These are phyloP conservation scores for Apiotrichum porosum DNA, from an alignment of 1,284 basidiomycete genomes.

Conservation along the genomic window DNA sequence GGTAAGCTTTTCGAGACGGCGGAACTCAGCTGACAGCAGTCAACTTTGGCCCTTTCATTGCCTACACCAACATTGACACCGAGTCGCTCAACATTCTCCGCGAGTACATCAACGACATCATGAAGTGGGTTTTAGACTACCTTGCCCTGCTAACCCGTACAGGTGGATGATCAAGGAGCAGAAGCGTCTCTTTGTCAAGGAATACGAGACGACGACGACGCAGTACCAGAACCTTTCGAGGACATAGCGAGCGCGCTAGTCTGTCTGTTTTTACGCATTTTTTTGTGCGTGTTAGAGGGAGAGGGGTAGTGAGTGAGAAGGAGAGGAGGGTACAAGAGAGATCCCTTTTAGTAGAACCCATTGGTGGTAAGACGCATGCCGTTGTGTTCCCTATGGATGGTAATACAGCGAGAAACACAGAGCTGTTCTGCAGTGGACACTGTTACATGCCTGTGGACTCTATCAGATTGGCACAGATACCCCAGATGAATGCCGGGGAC, in stretches of 20 bases:
- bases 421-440: neutral
- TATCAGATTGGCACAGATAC: conserved; percentile 4
- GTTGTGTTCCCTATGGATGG: neutral
- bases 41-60: conserved; percentile 67
- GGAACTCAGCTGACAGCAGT: conserved; percentile 41
- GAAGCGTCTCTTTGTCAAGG: conserved; percentile 48
- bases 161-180: conserved; percentile 52
- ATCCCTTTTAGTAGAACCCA: neutral
- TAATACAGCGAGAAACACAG: too few species aligned
- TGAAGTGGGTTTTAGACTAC: conserved; percentile 59
- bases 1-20: conserved; percentile 55
- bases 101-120: conserved; percentile 85
- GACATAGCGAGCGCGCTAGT: conserved; percentile 25
- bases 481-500: too few species aligned
- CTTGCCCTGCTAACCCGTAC: neutral
- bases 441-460: neutral
- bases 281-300: too few species aligned
- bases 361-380: neutral
- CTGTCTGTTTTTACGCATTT: too few species aligned
- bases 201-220: conserved; percentile 50
- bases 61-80: conserved; percentile 82
- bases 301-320: too few species aligned
- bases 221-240: conserved; percentile 48
- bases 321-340: neutral
- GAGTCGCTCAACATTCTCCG: conserved; percentile 77